Base-by-base conservation (phyloP, 2,329 filamentous ascomycete species). In the Chaetothyriales sp. region DNA sequence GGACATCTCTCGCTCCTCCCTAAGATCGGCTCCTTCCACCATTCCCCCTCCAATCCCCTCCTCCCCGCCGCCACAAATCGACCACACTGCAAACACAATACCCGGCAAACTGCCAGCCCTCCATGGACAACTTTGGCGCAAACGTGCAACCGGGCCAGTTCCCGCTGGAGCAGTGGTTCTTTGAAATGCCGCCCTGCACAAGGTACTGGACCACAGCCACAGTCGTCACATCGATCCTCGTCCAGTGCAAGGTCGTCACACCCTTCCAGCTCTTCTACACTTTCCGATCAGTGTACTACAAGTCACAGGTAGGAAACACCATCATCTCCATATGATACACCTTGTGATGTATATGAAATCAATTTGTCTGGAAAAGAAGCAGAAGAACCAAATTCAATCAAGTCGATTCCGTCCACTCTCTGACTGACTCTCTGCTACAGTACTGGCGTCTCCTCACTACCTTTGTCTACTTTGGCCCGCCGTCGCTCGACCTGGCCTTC, bases 241-340 rank as follows among this genome's bases (percentile, higher is more conserved):
- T 96, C 4, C 92, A 96, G 68, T 96, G 88, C 69, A 81, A 93
- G 62, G 82, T 96, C 65, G 73, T 96, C 57, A 92, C 85, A 12
- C 87, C 89, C 7, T 95, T 93, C 63, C 89, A 96, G 70, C 79
- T 98, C 25, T 98, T 96, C 71, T 96, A 95, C 73, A 95, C 88
- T 71, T 92, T 90, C 63, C 80, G 86, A 47, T 81, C 89, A 6
- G 92, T 96, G 52, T 95, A 94, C 65, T 73, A 83, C 56, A 95
- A 94, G 70, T 84, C 84, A 57, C 89, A 96, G 79, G 89, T 94
- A 69, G 55, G 78, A 64, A 64, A 18, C 18, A 44, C 18, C 44
- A 48, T 15, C 42, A 49, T 10, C 9, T 45, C 10, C 18, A 42
- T 25, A 25, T 25, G 6, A 25, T 25, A 25, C 6, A 25, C 22